phyloP scores from a whole-genome alignment of 2,329 filamentous ascomycete genomes.

The Penicillium sp. region DNA sequence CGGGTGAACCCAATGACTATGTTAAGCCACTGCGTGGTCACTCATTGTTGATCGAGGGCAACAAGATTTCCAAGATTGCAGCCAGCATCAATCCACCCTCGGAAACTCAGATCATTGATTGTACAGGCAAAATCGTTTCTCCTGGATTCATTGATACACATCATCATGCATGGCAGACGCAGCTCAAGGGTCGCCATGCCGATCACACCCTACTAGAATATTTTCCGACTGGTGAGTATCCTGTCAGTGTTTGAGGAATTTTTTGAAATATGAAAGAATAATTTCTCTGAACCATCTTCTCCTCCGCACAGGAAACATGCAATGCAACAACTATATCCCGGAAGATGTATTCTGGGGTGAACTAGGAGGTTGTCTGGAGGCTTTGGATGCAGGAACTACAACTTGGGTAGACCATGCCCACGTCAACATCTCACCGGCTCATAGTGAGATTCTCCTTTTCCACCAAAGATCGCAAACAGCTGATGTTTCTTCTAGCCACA shows the following conservation, averaged over 20 bases:
- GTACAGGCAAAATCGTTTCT: constrained; percentile 36
- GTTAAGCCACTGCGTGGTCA: constrained; percentile 14
- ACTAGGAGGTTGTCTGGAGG: constrained; percentile 26
- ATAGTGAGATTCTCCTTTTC: constrained; percentile 17
- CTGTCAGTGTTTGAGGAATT: neutral
- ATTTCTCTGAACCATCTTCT: no score
- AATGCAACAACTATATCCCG: constrained; percentile 33
- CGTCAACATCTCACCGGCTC: constrained; percentile 30
- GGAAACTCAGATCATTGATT: constrained; percentile 43
- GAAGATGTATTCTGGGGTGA: constrained; percentile 55
- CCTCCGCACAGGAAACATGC: constrained; percentile 24
- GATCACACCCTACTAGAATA: constrained; percentile 51
- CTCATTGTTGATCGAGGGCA: constrained; percentile 24
- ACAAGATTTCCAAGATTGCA: constrained; percentile 25
- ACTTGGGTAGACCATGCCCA: constrained; percentile 40
- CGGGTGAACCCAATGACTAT: constrained; percentile 17
- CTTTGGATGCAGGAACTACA: constrained; percentile 30
- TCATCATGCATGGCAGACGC: constrained; percentile 53
- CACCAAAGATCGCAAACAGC: neutral
- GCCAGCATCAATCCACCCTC: constrained; percentile 14
- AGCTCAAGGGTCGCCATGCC: constrained; percentile 44
- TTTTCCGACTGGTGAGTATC: constrained; percentile 11
- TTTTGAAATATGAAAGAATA: no score
- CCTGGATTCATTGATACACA: constrained; percentile 44
- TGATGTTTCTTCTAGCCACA: constrained; percentile 10